Base-by-base conservation (phyloP, 2,329 filamentous ascomycete species). In the Apiospora koreana region DNA sequence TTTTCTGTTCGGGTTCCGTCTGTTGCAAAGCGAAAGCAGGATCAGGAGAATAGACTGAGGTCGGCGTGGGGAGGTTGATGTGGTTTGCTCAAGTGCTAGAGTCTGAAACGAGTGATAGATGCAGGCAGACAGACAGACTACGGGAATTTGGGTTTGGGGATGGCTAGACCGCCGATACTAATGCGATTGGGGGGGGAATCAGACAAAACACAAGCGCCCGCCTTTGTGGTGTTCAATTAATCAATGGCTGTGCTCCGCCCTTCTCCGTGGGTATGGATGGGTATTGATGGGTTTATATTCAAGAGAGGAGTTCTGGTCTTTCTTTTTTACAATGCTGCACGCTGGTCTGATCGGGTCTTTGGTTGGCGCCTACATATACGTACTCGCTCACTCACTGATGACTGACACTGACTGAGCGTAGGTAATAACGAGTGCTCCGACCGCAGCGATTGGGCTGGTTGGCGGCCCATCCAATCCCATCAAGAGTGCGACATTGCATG, bases 161-260 rank as follows among this genome's bases (percentile, higher is more conserved):
- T n/a, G 31, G 31, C 31, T 38, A 62, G 54, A 62, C 54, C 31
- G 54, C 54, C 28, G 31, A 38, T 31, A 21, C 50, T 54, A 43
- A 43, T 62, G 54, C 54, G 50, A 38, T 62, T 62, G 35, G 54
- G 54, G 48, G 50, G 54, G 25, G 10, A 18, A 38, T 38, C 38
- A 38, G 38, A 62, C 54, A 62, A 38, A 35, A 23, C 54, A 38
- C 54, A 62, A 38, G 54, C 31, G 54, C 28, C 54, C 54, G 54
- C 54, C 54, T 62, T 62, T 58, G 50, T 58, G 12, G 41, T 43
- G 41, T 18, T 43, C 14, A 43, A 43, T 35, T 43, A 12, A 4
- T 43, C 14, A 43, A 43, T 35, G 54, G 31, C 54, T 62, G 54
- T 62, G 54, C 54, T 62, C 54, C 54, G 54, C 54, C 54, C 54